A percentile compares a stretch with the other conserved stretches of the same genome.
phyloP scores from a whole-genome alignment of 768 basidiomycete genomes.

The Lentinula raphanica region DNA sequence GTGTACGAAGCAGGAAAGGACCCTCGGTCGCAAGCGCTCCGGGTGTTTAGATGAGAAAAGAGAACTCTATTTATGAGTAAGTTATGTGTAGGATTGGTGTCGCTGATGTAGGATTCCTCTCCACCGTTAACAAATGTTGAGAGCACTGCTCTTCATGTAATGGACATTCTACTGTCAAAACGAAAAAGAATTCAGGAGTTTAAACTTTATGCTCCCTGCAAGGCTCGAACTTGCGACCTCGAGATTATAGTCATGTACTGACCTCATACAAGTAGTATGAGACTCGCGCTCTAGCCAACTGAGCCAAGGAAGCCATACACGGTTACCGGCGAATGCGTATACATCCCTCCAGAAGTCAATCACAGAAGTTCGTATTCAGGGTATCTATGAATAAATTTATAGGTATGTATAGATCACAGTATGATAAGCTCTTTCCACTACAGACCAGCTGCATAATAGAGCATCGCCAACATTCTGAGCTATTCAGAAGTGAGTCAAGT shows the following conservation, averaged over 20 bases:
- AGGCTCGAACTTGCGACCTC: conserved; percentile 10
- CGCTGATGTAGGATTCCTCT: too few species aligned
- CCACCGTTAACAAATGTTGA: too few species aligned
- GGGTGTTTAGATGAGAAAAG: not conserved
- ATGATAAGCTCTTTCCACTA: conserved; percentile 7
- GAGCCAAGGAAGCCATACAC: conserved; percentile 3
- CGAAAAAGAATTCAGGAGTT: not conserved
- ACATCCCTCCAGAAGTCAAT: not conserved
- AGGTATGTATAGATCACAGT: too few species aligned
- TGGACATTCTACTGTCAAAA: too few species aligned
- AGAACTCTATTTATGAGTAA: not conserved
- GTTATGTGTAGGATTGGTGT: too few species aligned
- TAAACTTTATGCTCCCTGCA: conserved; percentile 1
- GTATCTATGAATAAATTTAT: not conserved
- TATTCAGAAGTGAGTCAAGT: conserved; percentile 14
- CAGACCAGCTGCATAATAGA: conserved; percentile 39
- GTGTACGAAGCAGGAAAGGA: not conserved
- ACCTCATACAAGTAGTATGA: not conserved
- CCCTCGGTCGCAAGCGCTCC: not conserved
- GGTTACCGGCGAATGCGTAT: not conserved
- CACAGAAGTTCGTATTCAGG: not conserved
- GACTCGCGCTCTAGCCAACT: conserved; percentile 9
- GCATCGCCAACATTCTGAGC: conserved; percentile 43
- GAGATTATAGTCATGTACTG: not conserved
- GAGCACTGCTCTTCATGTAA: too few species aligned